Conservation (phyloP, 129 eudicot genomes). For the Gnaphalium uliginosum region DNA sequence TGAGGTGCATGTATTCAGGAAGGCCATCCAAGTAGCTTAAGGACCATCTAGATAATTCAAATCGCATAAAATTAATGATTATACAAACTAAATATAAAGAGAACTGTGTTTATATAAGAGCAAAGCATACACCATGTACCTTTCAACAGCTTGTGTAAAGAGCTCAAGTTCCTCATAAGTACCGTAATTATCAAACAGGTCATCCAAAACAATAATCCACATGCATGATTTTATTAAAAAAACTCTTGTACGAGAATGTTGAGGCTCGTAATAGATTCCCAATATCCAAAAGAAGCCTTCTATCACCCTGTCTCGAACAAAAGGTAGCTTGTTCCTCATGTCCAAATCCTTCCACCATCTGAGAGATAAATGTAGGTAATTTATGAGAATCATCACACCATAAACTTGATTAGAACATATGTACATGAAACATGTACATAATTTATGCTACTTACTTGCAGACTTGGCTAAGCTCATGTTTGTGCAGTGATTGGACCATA, state of each 20-base stretch:
- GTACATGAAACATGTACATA: too few relatives aligned
- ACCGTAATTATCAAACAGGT: background rate
- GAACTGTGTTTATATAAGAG: background rate
- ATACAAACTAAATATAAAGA: background rate
- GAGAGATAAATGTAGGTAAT: background rate
- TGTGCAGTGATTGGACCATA: background rate
- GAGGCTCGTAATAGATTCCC: background rate
- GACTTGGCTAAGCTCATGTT: background rate
- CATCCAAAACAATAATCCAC: background rate
- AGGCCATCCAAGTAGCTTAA: background rate
- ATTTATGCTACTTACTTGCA: background rate
- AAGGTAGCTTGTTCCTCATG: background rate
- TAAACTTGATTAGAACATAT: too few relatives aligned
- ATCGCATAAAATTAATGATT: background rate
- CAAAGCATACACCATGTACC: background rate
- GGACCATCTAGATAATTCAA: conserved; percentile 2
- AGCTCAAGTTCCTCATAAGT: background rate
- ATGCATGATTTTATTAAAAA: background rate
- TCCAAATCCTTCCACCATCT: conserved; percentile 17
- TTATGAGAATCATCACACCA: background rate
- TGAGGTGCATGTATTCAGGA: background rate
- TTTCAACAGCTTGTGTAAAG: conserved; percentile 3
- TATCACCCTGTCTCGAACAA: background rate
- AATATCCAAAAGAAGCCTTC: conserved; percentile 1
- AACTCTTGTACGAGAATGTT: background rate